Percentiles rank a stretch among this genome's conserved stretches.
Evolutionary conservation across 371 early-diverging fungal species (phyloP).

Genomic region (Chytridiales sp.): DNA sequence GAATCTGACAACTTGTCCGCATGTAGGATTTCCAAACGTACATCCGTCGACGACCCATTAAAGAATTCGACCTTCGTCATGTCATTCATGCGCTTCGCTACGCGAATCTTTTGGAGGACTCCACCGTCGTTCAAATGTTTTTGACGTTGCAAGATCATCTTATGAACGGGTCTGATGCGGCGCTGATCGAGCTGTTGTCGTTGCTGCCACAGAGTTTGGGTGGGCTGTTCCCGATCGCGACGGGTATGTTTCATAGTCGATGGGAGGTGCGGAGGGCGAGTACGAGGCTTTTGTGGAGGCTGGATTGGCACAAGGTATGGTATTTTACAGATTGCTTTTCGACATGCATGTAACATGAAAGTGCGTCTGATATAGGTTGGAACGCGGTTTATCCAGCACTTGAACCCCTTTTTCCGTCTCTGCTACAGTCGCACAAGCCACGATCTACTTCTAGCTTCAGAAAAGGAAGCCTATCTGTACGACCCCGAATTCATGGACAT

Average conservation of each 20-base stretch:
- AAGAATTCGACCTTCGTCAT: constrained; percentile 66
- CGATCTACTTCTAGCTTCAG: constrained; percentile 11
- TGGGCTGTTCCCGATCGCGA: constrained; percentile 76
- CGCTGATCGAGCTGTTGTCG: constrained; percentile 67
- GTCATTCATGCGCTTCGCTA: constrained; percentile 66
- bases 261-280: constrained; percentile 39
- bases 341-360: background rate
- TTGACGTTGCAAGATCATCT: constrained; percentile 29
- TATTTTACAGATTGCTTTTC: background rate
- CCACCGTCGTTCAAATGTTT: constrained; percentile 21
- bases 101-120: constrained; percentile 55
- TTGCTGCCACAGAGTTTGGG: constrained; percentile 76
- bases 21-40: constrained; percentile 57
- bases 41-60: constrained; percentile 57
- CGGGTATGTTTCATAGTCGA: constrained; percentile 75
- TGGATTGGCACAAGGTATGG: constrained; percentile 34
- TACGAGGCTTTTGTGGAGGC: constrained; percentile 26
- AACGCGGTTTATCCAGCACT: constrained; percentile 23
- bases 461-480: constrained; percentile 1
- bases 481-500: background rate
- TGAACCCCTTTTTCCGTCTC: constrained; percentile 36
- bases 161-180: constrained; percentile 54
- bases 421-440: constrained; percentile 25
- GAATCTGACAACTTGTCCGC: background rate
- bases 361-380: constrained; percentile 24